These are phyloP conservation scores for Stereum hirsutum DNA, from an alignment of 1,284 basidiomycete species.

Conservation along the genomic window DNA sequence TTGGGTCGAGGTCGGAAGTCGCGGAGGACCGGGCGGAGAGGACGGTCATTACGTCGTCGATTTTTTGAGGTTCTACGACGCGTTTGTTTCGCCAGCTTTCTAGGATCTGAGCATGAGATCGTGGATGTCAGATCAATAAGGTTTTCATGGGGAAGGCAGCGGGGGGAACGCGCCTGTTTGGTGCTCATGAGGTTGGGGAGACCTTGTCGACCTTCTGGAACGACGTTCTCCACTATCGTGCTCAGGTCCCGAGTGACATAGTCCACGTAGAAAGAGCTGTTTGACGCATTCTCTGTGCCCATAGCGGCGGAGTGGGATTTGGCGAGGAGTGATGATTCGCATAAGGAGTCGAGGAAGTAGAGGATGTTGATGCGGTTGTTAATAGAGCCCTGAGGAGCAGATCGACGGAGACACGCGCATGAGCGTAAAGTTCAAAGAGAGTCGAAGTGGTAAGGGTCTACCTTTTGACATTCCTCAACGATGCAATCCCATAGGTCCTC, in stretches of 20 bases:
- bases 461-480: constrained; percentile 84
- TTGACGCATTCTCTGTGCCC: constrained; percentile 28
- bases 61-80: constrained; percentile 66
- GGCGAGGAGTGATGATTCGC: constrained; percentile 65
- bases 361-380: constrained; percentile 91
- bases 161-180: constrained; percentile 50
- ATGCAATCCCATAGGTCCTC: constrained; percentile 96
- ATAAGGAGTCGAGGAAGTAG: constrained; percentile 85
- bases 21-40: too few species aligned
- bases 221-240: constrained; percentile 73
- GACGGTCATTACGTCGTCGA: constrained; percentile 54
- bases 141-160: neutral
- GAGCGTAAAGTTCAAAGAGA: neutral
- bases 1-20: too few species aligned
- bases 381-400: constrained; percentile 57
- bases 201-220: constrained; percentile 75
- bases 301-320: constrained; percentile 43
- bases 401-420: constrained; percentile 1
- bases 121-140: neutral
- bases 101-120: constrained; percentile 48
- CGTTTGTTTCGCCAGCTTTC: constrained; percentile 83
- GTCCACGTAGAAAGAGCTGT: constrained; percentile 60
- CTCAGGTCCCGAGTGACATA: constrained; percentile 67
- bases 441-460: constrained; percentile 19
- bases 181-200: constrained; percentile 81